Evolutionary conservation across 108 stramenopile species (phyloP), one percentile per base, ranked within the genome.

Genomic region (Nitzschia sp.): DNA sequence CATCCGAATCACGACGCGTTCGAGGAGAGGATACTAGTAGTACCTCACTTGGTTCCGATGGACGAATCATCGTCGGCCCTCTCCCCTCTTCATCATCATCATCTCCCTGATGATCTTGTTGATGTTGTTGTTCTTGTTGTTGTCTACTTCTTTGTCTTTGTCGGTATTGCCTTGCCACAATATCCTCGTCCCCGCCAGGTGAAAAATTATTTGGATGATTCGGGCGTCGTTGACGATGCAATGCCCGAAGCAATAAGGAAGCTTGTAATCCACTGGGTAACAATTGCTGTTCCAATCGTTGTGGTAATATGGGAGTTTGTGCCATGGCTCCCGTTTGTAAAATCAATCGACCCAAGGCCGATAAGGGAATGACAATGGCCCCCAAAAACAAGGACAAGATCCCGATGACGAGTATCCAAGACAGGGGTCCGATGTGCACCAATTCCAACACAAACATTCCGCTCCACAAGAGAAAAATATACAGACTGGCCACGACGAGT

Each of bases 301-400:
- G 50, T 21, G 72, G 65, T n/a, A 84, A 73, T 21, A 84, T 68
- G 19, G 48, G 69, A 38, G 53, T 44, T 26, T 72, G 46, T 16
- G 50, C 54, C 79, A 84, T 84, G 63, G 79, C 83, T 17, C 74
- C 72, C 53, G 69, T 67, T 48, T 84, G 73, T 2, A 84, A 27
- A 33, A 84, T 77, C 2, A 84, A 31, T 26, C 83, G 35, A 28
- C 83, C 83, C 59, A 84, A 78, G 29, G 72, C 69, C 26, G 66
- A 68, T 13, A 69, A 65, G 1, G 72, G 69, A n/a, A 55, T 35
- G 2, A 84, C 68, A 17, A 74, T 66, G 31, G 71, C 38, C 38
- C 38, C 57, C 38, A 80, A 54, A 62, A 77, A 77, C 41, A 80
- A 25, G 15, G 48, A 6, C 38, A 41, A 6, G 9, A 41, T 9